Conservation (phyloP, 768 basidiomycete species). For the Boletus rubescentipes region DNA sequence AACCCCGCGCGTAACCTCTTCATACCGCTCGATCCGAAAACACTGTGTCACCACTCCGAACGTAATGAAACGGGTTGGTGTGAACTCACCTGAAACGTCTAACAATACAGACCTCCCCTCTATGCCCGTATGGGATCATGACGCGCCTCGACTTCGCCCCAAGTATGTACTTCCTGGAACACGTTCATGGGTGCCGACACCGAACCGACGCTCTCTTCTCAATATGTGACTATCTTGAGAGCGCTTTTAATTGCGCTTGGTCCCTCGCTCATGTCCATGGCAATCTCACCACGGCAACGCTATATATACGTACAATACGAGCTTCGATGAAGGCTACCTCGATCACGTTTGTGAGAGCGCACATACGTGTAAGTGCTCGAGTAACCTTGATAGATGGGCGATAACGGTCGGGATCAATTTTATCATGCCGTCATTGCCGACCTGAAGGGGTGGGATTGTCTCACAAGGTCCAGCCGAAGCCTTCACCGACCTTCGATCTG, state of each 20-base stretch:
- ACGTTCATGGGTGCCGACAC: conserved; percentile 1
- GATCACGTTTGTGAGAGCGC: background rate
- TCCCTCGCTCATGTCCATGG: background rate
- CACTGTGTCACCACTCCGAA: background rate
- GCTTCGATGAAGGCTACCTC: background rate
- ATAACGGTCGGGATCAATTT: background rate
- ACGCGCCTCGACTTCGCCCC: background rate
- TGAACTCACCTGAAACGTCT: background rate
- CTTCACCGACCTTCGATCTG: background rate
- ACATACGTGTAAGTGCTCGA: background rate
- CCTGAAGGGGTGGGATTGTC: background rate
- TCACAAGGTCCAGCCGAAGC: background rate
- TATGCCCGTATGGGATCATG: conserved; percentile 5
- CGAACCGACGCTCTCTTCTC: background rate
- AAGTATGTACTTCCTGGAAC: background rate
- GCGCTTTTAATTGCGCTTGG: background rate
- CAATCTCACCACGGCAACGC: conserved; percentile 15
- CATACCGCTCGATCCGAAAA: background rate
- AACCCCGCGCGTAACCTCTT: conserved; percentile 11
- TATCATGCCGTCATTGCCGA: background rate
- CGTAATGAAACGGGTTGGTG: conserved; percentile 15
- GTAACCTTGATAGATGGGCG: conserved; percentile 11
- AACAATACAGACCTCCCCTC: background rate
- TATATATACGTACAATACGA: conserved; percentile 2
- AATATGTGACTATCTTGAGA: background rate